phyloP scores from a whole-genome alignment of 2,329 filamentous ascomycete genomes.

The Chrysoporthe austroafricana region DNA sequence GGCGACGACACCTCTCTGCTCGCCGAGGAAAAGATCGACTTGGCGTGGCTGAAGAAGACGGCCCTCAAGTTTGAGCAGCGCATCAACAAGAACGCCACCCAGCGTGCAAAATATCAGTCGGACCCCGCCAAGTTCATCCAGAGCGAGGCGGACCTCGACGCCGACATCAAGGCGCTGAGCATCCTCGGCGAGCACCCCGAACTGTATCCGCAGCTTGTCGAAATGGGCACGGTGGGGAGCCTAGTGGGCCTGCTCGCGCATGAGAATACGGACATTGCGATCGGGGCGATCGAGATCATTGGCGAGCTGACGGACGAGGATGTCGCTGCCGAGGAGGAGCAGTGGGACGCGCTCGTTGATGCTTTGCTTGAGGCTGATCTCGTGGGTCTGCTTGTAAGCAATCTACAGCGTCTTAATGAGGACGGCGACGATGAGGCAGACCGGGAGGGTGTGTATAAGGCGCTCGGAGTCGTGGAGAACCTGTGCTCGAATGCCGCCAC shows the following conservation, averaged over 20 bases:
- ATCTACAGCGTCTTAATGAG: conserved; percentile 81
- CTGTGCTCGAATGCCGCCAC: conserved; percentile 72
- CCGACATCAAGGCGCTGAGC: conserved; percentile 83
- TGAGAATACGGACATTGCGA: conserved; percentile 96
- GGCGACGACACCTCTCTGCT: conserved; percentile 41
- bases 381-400: conserved; percentile 73
- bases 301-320: conserved; percentile 93
- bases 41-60: conserved; percentile 79
- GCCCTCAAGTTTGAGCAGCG: conserved; percentile 86
- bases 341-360: conserved; percentile 79
- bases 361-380: conserved; percentile 71
- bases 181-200: conserved; percentile 86
- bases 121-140: conserved; percentile 83
- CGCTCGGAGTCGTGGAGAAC: conserved; percentile 82
- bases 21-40: conserved; percentile 76
- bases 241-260: conserved; percentile 84
- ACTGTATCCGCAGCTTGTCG: conserved; percentile 79
- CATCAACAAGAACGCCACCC: conserved; percentile 87
- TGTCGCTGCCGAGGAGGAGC: conserved; percentile 75
- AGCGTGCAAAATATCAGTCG: conserved; percentile 81
- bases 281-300: conserved; percentile 86
- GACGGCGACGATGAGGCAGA: conserved; percentile 66
- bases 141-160: conserved; percentile 86
- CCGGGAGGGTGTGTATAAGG: conserved; percentile 83
- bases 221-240: conserved; percentile 71